Conservation (phyloP, 805 yeast species). For the Candida fluviatilis region DNA sequence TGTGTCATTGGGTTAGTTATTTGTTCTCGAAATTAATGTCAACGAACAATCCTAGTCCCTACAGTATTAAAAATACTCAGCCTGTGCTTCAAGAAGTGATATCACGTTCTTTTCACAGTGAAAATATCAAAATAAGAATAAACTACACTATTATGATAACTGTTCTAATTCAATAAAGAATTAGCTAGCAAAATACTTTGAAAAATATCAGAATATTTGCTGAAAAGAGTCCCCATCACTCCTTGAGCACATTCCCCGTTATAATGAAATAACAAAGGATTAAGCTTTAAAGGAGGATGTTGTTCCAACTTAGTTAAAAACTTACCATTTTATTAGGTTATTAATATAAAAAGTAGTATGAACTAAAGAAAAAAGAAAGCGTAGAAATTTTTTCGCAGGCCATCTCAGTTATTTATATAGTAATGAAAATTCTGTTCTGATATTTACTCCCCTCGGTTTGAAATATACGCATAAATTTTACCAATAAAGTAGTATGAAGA, state of each 20-base stretch:
- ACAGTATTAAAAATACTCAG: slow-evolving; percentile 42
- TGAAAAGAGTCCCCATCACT: slow-evolving; percentile 17
- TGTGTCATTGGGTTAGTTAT: slow-evolving; percentile 45
- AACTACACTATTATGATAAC: neutral
- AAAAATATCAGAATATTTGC: slow-evolving; percentile 10
- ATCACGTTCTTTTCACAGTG: slow-evolving; percentile 10
- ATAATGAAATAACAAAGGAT: slow-evolving; percentile 9
- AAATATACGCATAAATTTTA: neutral
- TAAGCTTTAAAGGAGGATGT: slow-evolving; percentile 18
- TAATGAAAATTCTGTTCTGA: neutral
- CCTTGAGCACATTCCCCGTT: slow-evolving; percentile 19
- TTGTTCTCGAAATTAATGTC: slow-evolving; percentile 19
- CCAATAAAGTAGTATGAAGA: too few relatives aligned
- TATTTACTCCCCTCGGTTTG: neutral
- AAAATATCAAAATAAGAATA: neutral
- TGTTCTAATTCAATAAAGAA: neutral
- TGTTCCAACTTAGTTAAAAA: slow-evolving; percentile 21
- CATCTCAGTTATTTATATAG: neutral
- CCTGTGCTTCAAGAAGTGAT: slow-evolving; percentile 42
- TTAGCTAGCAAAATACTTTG: slow-evolving; percentile 2
- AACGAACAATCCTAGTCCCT: slow-evolving; percentile 30
- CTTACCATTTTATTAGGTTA: slow-evolving; percentile 28
- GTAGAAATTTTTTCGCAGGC: neutral
- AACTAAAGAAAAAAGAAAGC: neutral
- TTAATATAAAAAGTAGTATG: slow-evolving; percentile 3